Evolutionary conservation across 257 asterid genomes (phyloP), one percentile per base, ranked within the genome.

Genomic region (Haberlea rhodopensis): DNA sequence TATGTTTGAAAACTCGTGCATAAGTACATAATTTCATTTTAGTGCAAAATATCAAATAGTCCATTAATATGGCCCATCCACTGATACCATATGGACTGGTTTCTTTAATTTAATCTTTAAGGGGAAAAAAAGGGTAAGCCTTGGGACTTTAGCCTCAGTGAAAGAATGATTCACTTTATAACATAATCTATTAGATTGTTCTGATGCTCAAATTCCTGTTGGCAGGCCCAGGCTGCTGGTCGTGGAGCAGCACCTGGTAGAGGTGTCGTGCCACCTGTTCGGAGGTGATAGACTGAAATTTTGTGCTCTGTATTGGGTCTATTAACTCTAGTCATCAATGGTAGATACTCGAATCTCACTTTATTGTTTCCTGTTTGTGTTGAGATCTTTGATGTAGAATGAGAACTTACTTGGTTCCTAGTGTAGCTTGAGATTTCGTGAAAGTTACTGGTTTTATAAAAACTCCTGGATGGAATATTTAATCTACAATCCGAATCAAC

Each of bases 191-290:
- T 63, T 6, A n/a, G 57, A 32, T 34, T 56, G 10, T 28, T 70
- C 69, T 78, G 66, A 68, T 49, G 24, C 21, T 26, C 22, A n/a
- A 24, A 60, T 40, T 64, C 53, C 53, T 28, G 28, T 68, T 56
- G 72, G 65, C 86, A 92, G 97, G 98, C 94, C 67, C 96, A 89
- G 74, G 92, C 87, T 76, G 85, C 88, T 63, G 95, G 97, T 32
- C 97, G 97, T 69, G 99, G 96, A 32, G 94, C 76, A 46, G 63
- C 90, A 21, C 96, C 95, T 34, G 95, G 99, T 57, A 67, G 97
- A 63, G 99, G 99, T 23, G 79, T 62, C 56, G 94, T 75, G 57
- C 95, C 97, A 25, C 97, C 96, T 45, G 95, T 75, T 15, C 81
- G 97, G 69, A 82, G 99, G 81, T 92, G 84, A 87, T 79, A 62